Evolutionary conservation across 768 basidiomycete species (phyloP).

Genomic region (Lyophyllum decastes): DNA sequence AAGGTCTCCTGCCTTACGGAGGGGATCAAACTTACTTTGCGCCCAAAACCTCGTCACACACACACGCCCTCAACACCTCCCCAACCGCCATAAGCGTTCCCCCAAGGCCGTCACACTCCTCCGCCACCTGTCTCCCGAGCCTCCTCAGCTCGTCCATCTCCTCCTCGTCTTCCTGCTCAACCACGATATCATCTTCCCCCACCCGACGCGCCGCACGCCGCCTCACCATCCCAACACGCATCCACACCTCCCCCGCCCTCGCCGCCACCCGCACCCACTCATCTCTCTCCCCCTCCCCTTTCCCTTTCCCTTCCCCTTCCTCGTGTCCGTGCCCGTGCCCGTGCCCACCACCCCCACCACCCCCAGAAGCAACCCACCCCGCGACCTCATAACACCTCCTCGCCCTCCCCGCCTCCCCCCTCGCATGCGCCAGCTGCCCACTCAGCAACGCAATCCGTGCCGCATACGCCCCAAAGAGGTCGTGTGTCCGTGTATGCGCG

Average conservation of each 20-base stretch:
- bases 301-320: background rate
- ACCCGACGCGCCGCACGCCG: constrained; percentile 10
- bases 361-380: constrained; percentile 39
- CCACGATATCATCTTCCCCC: no score
- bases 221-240: constrained; percentile 44
- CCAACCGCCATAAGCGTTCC: constrained; percentile 58
- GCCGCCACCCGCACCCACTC: constrained; percentile 50
- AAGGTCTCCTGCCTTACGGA: no score
- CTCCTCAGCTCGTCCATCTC: constrained; percentile 32
- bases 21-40: constrained; percentile 72
- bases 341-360: background rate
- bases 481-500: constrained; percentile 60
- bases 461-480: constrained; percentile 57
- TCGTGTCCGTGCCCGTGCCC: no score
- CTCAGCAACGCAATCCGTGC: constrained; percentile 68
- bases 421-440: constrained; percentile 74
- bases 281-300: constrained; percentile 25
- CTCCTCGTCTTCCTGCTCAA: no score
- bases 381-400: constrained; percentile 65
- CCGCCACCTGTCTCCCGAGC: constrained; percentile 37
- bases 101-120: constrained; percentile 50
- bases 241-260: constrained; percentile 49
- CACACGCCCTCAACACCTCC: constrained; percentile 53
- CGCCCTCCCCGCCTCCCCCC: constrained; percentile 54
- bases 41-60: constrained; percentile 55